Evolutionary conservation across 2,329 filamentous ascomycete species (phyloP).

Genomic region (Rhynchosporium graminicola): DNA sequence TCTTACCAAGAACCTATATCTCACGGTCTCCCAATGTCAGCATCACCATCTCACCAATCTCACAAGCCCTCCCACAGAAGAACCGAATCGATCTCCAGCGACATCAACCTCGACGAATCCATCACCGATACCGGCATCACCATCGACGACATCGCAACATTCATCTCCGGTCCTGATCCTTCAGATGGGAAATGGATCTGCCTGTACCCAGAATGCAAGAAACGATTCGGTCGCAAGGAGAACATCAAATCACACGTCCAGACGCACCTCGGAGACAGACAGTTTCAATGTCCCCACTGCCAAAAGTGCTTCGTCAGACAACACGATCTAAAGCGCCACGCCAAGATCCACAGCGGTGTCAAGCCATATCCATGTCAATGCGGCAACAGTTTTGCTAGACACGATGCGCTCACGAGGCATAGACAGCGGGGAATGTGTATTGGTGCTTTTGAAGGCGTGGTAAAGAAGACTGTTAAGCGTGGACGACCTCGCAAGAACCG

Average conservation of each 20-base stretch:
- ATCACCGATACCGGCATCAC: conserved; percentile 82
- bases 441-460: conserved; percentile 83
- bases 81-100: conserved; percentile 57
- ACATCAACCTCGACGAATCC: conserved; percentile 64
- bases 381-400: conserved; percentile 90
- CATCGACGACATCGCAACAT: conserved; percentile 77
- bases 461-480: conserved; percentile 67
- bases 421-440: conserved; percentile 96
- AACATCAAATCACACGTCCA: conserved; percentile 99
- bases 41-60: conserved; percentile 27
- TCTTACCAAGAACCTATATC: conserved; percentile 28
- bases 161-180: conserved; percentile 71
- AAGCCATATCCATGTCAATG: conserved; percentile 96
- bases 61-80: conserved; percentile 49
- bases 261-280: conserved; percentile 93
- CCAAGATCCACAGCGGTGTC: conserved; percentile 94
- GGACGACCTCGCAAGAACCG: conserved; percentile 64
- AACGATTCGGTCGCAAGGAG: conserved; percentile 94
- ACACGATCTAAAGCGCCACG: conserved; percentile 94
- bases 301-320: conserved; percentile 95
- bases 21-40: conserved; percentile 24
- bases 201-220: conserved; percentile 75
- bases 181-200: conserved; percentile 79
- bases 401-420: conserved; percentile 92
- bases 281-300: conserved; percentile 92